Evolutionary conservation across 768 basidiomycete species (phyloP), one percentile per base, ranked within the genome.

Genomic region (Mrakia blollopis): DNA sequence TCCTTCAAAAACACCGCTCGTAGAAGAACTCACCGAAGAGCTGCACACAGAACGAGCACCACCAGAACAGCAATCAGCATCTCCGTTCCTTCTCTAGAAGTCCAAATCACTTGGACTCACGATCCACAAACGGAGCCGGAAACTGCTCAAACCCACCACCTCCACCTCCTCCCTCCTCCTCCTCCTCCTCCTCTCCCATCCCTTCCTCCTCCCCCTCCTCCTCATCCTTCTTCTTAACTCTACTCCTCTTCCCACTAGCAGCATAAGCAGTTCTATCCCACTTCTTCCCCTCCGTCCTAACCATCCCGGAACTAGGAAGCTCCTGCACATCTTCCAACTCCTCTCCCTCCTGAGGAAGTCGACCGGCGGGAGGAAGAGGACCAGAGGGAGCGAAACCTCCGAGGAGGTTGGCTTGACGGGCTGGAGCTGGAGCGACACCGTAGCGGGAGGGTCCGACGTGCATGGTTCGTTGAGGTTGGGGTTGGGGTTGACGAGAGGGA

Each of bases 181-280:
- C 80, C 30, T 79, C 79, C 60, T 81, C 81, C 28, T 80, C 81
- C 32, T 62, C 60, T 1, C 57, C 81, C 0, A 86, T 85, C 21
- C 87, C 80, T n/a, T 80, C 80, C 32, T 62, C 60, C 57, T 81
- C 0, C 86, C 85, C 21, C 87, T 87, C 28, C 87, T 88, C 13
- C 87, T 81, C 80, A 75, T 3, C 76, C 80, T 87, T 83, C 83
- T 13, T 83, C 78, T 30, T 77, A 72, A 65, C 81, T 77, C n/a
- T 78, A 79, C 72, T 68, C 32, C 62, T 39, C 63, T 54, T 77
- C 0, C 93, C 94, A 5, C 90, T 88, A 84, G 92, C 91, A 8
- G 94, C 90, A 81, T 92, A 96, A 18, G 86, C 89, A 0, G 94
- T 93, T 32, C 92, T 90, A 81, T 98, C 94, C 97, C 97, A 99